Conservation (phyloP, 176 grass and related monocot genomes). For the Calamus simplicifolius region DNA sequence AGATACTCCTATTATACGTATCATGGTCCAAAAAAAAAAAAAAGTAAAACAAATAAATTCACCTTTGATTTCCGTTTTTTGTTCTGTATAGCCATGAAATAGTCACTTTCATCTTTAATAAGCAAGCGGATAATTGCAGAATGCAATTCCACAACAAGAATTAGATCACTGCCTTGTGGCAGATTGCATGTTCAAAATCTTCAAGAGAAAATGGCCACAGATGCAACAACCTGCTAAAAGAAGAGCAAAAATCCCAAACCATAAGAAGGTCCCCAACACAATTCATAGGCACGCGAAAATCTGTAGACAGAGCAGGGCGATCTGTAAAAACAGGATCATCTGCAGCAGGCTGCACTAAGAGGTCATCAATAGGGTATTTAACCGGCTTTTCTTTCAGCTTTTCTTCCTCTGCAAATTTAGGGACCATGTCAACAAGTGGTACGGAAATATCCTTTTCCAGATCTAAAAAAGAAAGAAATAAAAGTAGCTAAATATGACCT, state of each 20-base stretch:
- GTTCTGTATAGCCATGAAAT: constrained; percentile 44
- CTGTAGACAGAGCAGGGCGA: constrained; percentile 34
- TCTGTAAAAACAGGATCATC: constrained; percentile 51
- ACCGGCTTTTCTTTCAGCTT: constrained; percentile 7
- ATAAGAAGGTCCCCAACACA: constrained; percentile 79
- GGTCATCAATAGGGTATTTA: constrained; percentile 85
- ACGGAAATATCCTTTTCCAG: no score
- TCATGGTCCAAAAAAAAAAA: constrained; percentile 1
- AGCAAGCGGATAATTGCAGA: constrained; percentile 57
- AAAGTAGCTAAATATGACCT: no score
- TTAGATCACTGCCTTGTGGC: constrained; percentile 61
- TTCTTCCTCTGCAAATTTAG: constrained; percentile 33
- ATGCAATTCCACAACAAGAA: constrained; percentile 71
- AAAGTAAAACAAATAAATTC: constrained; percentile 5
- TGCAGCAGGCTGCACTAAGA: constrained; percentile 40
- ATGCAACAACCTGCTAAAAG: constrained; percentile 56
- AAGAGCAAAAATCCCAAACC: constrained; percentile 77
- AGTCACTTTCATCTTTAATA: constrained; percentile 55
- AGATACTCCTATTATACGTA: no score
- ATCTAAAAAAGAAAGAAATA: neutral
- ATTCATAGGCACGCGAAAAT: constrained; percentile 64
- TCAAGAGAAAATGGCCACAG: constrained; percentile 70
- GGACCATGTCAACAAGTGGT: neutral
- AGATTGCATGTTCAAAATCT: constrained; percentile 84
- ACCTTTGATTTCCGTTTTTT: constrained; percentile 73